Base-by-base conservation (phyloP, 2,329 filamentous ascomycete species). In the Fonsecaea monophora region DNA sequence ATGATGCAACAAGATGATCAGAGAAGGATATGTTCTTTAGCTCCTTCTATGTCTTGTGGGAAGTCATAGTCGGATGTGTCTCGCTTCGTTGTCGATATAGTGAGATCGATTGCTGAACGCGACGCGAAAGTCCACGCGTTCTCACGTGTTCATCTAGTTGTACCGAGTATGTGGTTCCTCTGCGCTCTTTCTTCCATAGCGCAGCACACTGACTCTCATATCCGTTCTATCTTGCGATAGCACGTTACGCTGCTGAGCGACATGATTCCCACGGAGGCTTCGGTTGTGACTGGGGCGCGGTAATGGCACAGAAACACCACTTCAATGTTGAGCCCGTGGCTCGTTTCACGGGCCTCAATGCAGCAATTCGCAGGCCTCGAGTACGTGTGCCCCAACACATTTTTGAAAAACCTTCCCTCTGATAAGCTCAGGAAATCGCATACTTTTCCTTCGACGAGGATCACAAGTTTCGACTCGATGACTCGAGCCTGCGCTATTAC, bases 361-460 rank as follows among this genome's bases (percentile, higher is more conserved):
- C 91, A 67, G 84, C 90, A 3, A 89, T 96, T 68, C 89, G 89
- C 75, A 84, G 92, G 71, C 92, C 92, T 21, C 92, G 86, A 81
- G 91, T 90, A 78, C 73, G 79, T 71, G 48, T 60, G 40, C 8
- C n/a, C 21, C n/a, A 53, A 37, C 53, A 30, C 37, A 60, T 53
- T 53, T 55, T 63, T 9, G 21, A 2, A 25, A 25, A 21, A 30
- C 56, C 58, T 42, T 10, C 53, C 21, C 34, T 18, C 59, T 60
- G 34, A 56, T 48, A 5, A n/a, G n/a, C 9, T 15, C 65, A 94
- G 90, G 95, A 99, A 82, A 91, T 99, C 71, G 87, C 94, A 3
- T 92, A 86, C 79, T 99, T 98, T 80, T 98, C 94, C 8, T 98
- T 95, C 79, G 92, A 98, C 77, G 87, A 93, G 53, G 82, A 93